A percentile compares a stretch with the other conserved stretches of the same genome.
Evolutionary conservation across 768 basidiomycete species (phyloP).

Genomic region (Mycena filopes): DNA sequence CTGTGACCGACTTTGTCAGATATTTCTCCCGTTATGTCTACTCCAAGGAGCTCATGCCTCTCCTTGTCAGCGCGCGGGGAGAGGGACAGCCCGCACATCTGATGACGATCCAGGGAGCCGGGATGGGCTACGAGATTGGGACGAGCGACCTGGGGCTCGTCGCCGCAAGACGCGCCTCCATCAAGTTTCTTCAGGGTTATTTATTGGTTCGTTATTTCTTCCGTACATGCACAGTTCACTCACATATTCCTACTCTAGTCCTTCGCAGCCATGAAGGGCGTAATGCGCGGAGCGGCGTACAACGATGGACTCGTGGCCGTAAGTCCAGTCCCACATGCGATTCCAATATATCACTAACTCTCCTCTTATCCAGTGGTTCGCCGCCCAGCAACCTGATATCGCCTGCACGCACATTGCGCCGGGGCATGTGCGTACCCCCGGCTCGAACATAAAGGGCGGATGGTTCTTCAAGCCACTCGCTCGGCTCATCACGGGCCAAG

Average conservation of each 20-base stretch:
- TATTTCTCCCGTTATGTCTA: conserved; percentile 38
- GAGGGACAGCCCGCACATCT: conserved; percentile 44
- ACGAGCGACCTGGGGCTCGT: neutral
- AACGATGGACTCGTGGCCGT: conserved; percentile 12
- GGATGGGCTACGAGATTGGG: neutral
- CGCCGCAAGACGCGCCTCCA: neutral
- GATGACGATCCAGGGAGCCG: conserved; percentile 43
- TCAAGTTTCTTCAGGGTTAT: conserved; percentile 3
- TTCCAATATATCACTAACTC: too few species aligned
- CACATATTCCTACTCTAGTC: neutral
- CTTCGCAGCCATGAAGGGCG: conserved; percentile 12
- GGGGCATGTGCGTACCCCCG: neutral
- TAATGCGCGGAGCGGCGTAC: neutral
- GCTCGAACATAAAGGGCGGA: neutral
- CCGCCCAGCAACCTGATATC: neutral
- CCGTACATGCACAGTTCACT: neutral
- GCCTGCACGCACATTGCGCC: conserved; percentile 18
- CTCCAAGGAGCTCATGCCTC: conserved; percentile 40
- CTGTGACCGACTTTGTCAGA: neutral
- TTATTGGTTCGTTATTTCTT: neutral
- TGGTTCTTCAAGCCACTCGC: conserved; percentile 11
- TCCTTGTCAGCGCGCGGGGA: conserved; percentile 34
- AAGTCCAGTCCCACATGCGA: neutral
- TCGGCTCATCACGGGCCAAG: neutral
- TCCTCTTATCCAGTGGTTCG: neutral